phyloP scores from a whole-genome alignment of 176 grass and related monocot species.

The Triticum aestivum region DNA sequence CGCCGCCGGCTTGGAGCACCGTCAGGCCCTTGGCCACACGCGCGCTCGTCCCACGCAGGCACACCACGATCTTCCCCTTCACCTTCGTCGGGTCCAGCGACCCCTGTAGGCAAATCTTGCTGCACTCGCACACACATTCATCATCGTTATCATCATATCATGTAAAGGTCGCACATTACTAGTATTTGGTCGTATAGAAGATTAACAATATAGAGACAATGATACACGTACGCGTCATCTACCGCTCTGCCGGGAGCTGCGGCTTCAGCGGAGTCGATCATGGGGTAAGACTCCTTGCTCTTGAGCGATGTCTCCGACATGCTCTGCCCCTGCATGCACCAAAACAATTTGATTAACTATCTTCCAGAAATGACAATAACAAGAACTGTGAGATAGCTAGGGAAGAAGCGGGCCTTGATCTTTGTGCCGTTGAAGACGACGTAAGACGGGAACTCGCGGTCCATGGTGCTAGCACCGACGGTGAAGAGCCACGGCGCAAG shows the following conservation, averaged over 20 bases:
- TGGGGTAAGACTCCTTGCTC: conserved; percentile 33
- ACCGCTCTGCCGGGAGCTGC: conserved; percentile 26
- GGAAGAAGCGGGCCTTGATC: conserved; percentile 19
- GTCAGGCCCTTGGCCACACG: conserved; percentile 53
- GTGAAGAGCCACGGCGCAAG: conserved; percentile 67
- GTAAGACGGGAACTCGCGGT: conserved; percentile 63
- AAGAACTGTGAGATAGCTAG: background rate
- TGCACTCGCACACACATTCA: conserved; percentile 28
- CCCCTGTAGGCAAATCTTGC: conserved; percentile 42
- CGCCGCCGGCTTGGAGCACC: conserved; percentile 58
- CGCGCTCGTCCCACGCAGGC: conserved; percentile 49
- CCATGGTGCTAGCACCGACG: conserved; percentile 65
- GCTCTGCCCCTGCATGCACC: conserved; percentile 68
- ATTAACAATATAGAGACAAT: background rate
- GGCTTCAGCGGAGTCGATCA: conserved; percentile 64
- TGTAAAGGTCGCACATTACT: too few species aligned
- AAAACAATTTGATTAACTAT: background rate
- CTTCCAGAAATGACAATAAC: background rate
- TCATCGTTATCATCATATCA: background rate
- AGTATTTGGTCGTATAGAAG: too few species aligned
- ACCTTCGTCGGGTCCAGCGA: conserved; percentile 64
- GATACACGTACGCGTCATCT: conserved; percentile 43
- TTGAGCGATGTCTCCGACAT: conserved; percentile 45
- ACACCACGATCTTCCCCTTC: conserved; percentile 74
- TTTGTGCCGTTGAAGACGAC: conserved; percentile 22